These are phyloP conservation scores for Flueggea neowawraea DNA, from an alignment of 441 rosid species.

Conservation along the genomic window DNA sequence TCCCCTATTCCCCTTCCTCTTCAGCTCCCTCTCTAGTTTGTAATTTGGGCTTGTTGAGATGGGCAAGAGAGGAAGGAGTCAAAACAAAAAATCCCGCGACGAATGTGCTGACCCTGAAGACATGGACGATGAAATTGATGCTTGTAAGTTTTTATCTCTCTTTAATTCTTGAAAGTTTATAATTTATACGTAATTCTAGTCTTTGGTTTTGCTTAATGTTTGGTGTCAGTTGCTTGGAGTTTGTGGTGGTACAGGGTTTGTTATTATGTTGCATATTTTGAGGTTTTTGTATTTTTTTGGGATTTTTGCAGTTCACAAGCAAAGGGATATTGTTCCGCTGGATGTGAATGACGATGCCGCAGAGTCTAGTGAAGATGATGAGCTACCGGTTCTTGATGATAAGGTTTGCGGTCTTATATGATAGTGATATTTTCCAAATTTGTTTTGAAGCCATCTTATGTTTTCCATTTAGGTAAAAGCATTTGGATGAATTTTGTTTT, in stretches of 20 bases:
- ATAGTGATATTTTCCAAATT: too few relatives aligned
- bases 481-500: background rate
- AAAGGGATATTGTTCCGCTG: constrained; percentile 75
- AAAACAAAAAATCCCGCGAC: constrained; percentile 32
- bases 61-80: constrained; percentile 46
- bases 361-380: constrained; percentile 68
- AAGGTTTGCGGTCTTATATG: constrained; percentile 35
- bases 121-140: constrained; percentile 70
- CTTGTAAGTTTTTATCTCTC: constrained; percentile 35
- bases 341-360: constrained; percentile 51
- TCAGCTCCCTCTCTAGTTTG: too few relatives aligned
- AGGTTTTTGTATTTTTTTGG: background rate
- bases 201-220: background rate
- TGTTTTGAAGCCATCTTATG: too few relatives aligned
- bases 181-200: too few relatives aligned
- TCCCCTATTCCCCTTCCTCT: too few relatives aligned
- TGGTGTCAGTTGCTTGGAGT: too few relatives aligned
- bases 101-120: constrained; percentile 32
- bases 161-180: background rate
- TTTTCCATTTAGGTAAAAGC: too few relatives aligned
- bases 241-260: too few relatives aligned
- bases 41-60: constrained; percentile 7
- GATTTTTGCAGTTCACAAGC: constrained; percentile 65
- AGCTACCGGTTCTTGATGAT: constrained; percentile 62
- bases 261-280: background rate